Conservation (phyloP, 2,329 filamentous ascomycete genomes). For the Drechslera avenae region DNA sequence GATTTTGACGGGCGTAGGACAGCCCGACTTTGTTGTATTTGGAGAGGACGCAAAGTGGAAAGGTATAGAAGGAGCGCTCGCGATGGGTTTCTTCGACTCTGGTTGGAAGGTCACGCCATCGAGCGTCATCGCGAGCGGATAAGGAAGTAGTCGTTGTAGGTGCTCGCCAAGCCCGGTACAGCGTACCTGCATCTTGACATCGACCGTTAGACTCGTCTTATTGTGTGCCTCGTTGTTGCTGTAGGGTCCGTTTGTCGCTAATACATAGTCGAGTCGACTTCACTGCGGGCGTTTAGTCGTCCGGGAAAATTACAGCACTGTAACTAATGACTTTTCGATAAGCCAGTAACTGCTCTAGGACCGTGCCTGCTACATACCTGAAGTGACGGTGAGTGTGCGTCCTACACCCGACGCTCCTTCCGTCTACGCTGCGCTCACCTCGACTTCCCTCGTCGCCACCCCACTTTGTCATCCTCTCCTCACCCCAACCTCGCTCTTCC, state of each 20-base stretch:
- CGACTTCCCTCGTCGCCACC: conserved; percentile 13
- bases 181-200: too few species aligned
- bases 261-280: too few species aligned
- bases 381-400: conserved; percentile 17
- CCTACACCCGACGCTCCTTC: conserved; percentile 21
- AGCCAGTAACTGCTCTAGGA: too few species aligned
- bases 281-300: too few species aligned
- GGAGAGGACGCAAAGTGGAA: conserved; percentile 55
- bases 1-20: conserved; percentile 61
- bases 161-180: too few species aligned
- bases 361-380: not conserved
- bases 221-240: too few species aligned
- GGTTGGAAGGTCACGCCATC: conserved; percentile 58
- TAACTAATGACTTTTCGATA: too few species aligned
- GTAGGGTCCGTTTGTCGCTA: too few species aligned
- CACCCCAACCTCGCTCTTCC: conserved; percentile 12
- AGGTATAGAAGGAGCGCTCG: conserved; percentile 58
- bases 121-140: conserved; percentile 47
- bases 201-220: too few species aligned
- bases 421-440: conserved; percentile 15
- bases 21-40: conserved; percentile 62
- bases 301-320: too few species aligned
- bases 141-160: not conserved
- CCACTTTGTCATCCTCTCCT: conserved; percentile 17
- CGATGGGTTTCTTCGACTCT: conserved; percentile 62